phyloP scores from a whole-genome alignment of 2,329 filamentous ascomycete genomes.

The Chrysoporthe deuterocubensis region DNA sequence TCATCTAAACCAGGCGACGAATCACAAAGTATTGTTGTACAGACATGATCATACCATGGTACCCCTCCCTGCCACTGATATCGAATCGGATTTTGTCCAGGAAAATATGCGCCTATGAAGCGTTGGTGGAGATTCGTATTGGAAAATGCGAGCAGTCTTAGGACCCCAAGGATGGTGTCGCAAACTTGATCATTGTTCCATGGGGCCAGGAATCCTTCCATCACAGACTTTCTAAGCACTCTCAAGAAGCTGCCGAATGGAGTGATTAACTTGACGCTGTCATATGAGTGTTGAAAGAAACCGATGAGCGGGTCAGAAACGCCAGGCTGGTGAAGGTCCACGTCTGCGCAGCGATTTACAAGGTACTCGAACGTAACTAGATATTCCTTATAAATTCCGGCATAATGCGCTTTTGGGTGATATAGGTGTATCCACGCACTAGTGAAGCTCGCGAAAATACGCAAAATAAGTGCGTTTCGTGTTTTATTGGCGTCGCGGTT shows the following conservation, averaged over 20 bases:
- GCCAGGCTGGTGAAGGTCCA: not conserved
- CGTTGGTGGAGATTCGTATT: not conserved
- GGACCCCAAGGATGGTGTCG: not conserved
- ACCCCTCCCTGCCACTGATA: too few species aligned
- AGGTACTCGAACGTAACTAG: not conserved
- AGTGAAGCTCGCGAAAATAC: not conserved
- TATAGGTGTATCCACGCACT: too few species aligned
- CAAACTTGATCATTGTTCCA: not conserved
- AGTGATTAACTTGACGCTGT: not conserved
- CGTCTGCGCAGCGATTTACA: not conserved
- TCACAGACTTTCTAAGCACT: not conserved
- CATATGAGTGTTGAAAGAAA: not conserved
- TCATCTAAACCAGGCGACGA: not conserved
- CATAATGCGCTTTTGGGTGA: not conserved
- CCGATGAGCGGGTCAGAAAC: not conserved
- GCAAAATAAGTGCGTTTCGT: not conserved
- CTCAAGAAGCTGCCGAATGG: not conserved
- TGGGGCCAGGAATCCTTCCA: too few species aligned
- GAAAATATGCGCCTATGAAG: not conserved
- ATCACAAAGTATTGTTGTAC: not conserved
- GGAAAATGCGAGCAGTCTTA: not conserved
- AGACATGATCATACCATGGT: not conserved
- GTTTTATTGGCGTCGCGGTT: not conserved
- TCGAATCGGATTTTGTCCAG: too few species aligned
- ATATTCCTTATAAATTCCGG: not conserved